phyloP scores from a whole-genome alignment of 345 rosid species.

The Boechera divaricarpa region DNA sequence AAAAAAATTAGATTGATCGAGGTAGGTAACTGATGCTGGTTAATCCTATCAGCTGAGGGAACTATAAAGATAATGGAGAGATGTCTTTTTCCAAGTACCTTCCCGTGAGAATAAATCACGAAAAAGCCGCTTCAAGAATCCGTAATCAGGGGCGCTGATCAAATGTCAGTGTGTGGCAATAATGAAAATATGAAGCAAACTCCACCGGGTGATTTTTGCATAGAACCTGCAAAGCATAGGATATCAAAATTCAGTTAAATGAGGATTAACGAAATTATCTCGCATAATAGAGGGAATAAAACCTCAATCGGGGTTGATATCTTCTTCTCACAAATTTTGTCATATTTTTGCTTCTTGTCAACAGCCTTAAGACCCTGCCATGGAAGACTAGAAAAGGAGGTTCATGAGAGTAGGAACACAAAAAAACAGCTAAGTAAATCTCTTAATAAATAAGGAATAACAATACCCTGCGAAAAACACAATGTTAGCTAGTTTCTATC shows the following conservation, averaged over 20 bases:
- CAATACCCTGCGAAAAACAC: not conserved
- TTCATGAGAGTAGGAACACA: constrained; percentile 13
- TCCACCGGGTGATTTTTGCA: constrained; percentile 81
- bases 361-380: constrained; percentile 93
- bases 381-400: constrained; percentile 66
- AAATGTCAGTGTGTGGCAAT: constrained; percentile 82
- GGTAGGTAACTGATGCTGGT: not conserved
- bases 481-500: not conserved
- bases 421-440: not conserved
- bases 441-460: not conserved
- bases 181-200: constrained; percentile 87
- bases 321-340: constrained; percentile 86
- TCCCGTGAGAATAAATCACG: constrained; percentile 76
- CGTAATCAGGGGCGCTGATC: constrained; percentile 95
- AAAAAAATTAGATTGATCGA: constrained; percentile 10
- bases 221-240: constrained; percentile 56
- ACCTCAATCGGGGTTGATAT: constrained; percentile 91
- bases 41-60: not conserved
- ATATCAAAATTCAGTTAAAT: not conserved
- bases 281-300: not conserved
- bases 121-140: constrained; percentile 83
- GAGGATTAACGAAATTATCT: not conserved
- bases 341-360: constrained; percentile 86
- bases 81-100: constrained; percentile 52
- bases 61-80: not conserved